phyloP scores from a whole-genome alignment of 2,329 filamentous ascomycete species.

The Fusarium redolens region DNA sequence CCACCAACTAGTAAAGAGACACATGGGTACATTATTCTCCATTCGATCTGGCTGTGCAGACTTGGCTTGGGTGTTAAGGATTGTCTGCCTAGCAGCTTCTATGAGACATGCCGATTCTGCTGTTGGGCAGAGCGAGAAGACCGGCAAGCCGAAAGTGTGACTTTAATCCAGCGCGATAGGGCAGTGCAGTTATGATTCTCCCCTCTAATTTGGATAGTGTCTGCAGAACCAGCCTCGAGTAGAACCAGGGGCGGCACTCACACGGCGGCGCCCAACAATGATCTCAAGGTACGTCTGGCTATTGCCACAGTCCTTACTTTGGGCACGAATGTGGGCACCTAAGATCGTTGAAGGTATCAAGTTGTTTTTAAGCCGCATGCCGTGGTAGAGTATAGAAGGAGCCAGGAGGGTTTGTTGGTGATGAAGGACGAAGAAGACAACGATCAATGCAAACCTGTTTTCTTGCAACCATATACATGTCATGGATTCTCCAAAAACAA shows the following conservation, averaged over 20 bases:
- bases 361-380: conserved; percentile 24
- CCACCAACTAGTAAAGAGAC: background rate
- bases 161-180: background rate
- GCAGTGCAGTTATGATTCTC: background rate
- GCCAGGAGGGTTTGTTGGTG: background rate
- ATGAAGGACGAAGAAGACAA: background rate
- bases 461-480: background rate
- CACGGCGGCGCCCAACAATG: background rate
- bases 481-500: conserved; percentile 4
- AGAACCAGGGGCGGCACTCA: background rate
- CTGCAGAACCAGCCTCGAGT: background rate
- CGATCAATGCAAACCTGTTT: background rate
- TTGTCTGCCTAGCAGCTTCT: background rate
- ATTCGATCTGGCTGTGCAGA: background rate
- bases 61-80: background rate
- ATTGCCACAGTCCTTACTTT: background rate
- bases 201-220: background rate
- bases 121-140: background rate
- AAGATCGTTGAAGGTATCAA: background rate
- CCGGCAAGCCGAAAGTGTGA: background rate
- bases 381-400: conserved; percentile 20
- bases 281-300: background rate
- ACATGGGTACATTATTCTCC: too few species aligned
- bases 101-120: background rate
- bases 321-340: conserved; percentile 21